Evolutionary conservation across 129 eudicot species (phyloP), one percentile per base, ranked within the genome.

Genomic region (Escallonia rubra): DNA sequence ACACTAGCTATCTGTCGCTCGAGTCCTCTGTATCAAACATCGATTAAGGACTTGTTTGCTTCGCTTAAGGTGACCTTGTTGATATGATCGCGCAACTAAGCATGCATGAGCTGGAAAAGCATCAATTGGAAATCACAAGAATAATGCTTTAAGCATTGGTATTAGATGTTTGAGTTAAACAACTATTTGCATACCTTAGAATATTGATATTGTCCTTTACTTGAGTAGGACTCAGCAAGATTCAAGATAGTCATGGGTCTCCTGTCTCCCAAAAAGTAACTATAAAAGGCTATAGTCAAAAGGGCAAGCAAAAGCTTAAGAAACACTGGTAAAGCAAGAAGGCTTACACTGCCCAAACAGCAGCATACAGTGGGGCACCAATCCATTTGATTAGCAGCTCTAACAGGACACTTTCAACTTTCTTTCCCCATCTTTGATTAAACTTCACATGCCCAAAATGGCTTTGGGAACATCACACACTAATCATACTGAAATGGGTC

Each of bases 391-490:
- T 72, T 71, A 72, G 71, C 47, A 82, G 71, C 82, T 82, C 68
- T 76, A 82, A 76, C 69, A 75, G 66, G 78, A 69, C 71, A 67
- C 74, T 72, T 76, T 76, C 62, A 68, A 64, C 78, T 76, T 73
- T 76, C 52, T 64, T 69, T 75, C 42, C 72, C 57, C 69, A 72
- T 78, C 66, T 71, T 71, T 75, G 71, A 77, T 78, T 74, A 83
- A 75, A 68, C 74, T 75, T 79, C 90, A 84, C 90, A 84, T 84
- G 95, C 79, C 70, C 72, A 79, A 23, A 61, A 77, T 74, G 80
- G 82, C 82, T 57, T 84, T 81, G 90, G 90, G 73, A 84, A 87
- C 84, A 81, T 59, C 95, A 76, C 68, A 38, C 72, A 47, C 79
- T 79, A 80, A 80, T 80, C 77, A 80, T 82, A 76, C 76, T 81